phyloP scores from a whole-genome alignment of 1,139 yeast genomes.

The Pichia sp. region DNA sequence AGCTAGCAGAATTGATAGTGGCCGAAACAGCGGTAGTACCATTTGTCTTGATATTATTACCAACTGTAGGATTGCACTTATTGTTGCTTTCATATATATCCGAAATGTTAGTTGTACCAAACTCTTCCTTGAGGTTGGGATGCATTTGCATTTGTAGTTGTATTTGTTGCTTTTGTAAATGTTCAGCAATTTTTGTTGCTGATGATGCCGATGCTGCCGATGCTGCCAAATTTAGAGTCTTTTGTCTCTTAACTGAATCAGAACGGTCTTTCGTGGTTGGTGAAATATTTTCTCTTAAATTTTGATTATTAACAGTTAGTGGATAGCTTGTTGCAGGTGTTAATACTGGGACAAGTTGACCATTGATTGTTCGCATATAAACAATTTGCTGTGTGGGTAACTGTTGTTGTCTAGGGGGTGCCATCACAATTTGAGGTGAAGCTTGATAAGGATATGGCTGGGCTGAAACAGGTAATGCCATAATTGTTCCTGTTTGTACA shows the following conservation, averaged over 20 bases:
- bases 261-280: no score
- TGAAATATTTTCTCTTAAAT: no score
- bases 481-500: constrained; percentile 4
- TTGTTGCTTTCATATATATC: constrained; percentile 6
- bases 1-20: no score
- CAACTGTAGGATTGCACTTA: background rate
- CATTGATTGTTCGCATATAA: constrained; percentile 6
- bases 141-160: constrained; percentile 8
- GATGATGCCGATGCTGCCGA: background rate
- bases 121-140: constrained; percentile 7
- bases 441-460: background rate
- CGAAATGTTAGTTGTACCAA: constrained; percentile 7
- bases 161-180: constrained; percentile 10
- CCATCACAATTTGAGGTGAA: constrained; percentile 1
- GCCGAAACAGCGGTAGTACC: no score
- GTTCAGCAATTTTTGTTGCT: constrained; percentile 5
- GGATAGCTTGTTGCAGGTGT: background rate
- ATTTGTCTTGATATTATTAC: background rate
- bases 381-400: constrained; percentile 3
- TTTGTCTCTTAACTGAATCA: no score
- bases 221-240: constrained; percentile 4
- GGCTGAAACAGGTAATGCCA: constrained; percentile 2
- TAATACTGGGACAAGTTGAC: constrained; percentile 9
- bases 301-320: background rate
- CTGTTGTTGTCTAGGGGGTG: no score